Base-by-base conservation (phyloP, 164 flowering plant genomes). In the Santalum album region DNA sequence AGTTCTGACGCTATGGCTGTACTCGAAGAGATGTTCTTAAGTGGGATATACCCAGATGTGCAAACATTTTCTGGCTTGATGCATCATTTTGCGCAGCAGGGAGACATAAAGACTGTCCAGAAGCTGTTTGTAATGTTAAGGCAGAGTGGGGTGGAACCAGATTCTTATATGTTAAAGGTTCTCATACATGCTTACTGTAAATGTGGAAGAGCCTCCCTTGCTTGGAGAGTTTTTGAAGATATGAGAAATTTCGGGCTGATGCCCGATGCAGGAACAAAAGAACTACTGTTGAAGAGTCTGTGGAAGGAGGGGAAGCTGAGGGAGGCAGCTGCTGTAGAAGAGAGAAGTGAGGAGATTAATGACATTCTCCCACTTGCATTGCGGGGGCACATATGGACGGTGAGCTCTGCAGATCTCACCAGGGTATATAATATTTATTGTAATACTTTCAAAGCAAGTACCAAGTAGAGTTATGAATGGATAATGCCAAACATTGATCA, bases 241-340 rank as follows among this genome's bases (percentile, higher is more conserved):
- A 83, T 89, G 90, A 75, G 53, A 60, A 81, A 54, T 62, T 71
- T 62, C 6, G 60, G 64, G 29, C 64, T 85, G 64, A 39, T 72
- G 60, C 96, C 85, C 18, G 99, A 92, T 72, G 51, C 61, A 51
- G 69, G 73, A 49, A 89, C 95, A 11, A 92, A 87, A 67, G 68
- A 70, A 7, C 65, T 85, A 70, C 96, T 92, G 27, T 85, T 87
- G 56, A 92, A 75, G 61, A 74, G 96, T 70, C 83, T 92, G 7
- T 89, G 99, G 96, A 80, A 77, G 58, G 99, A 92, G 73, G 94
- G 87, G 12, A 87, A 69, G 71, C 70, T 82, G 39, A 71, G 78
- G 69, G 97, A 92, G 74, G 99, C 96, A 20, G 91, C 97, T 42
- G 45, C 44, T 35, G 85, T 87, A 11, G 85, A 81, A 67, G 92